These are phyloP conservation scores for Chernovozyma aurita DNA, from an alignment of 1,139 yeast species.

Conservation along the genomic window DNA sequence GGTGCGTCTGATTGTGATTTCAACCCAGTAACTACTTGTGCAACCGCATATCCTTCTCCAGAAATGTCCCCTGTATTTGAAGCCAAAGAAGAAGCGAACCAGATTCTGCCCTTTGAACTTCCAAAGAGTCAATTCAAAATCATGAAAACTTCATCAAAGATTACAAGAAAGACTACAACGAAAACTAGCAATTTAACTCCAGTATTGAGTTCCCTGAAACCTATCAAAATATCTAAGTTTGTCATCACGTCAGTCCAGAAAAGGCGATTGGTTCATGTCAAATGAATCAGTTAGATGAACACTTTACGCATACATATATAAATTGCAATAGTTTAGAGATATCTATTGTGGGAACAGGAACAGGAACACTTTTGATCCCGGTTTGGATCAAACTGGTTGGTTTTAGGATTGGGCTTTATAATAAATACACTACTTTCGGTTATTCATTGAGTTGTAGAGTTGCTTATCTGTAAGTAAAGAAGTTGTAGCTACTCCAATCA, in stretches of 20 bases:
- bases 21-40: background rate
- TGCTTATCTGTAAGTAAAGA: too few species aligned
- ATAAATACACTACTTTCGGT: too few species aligned
- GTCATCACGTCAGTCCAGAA: slow-evolving; percentile 10
- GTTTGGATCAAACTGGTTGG: too few species aligned
- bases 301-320: too few species aligned
- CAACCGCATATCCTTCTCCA: slow-evolving; percentile 7
- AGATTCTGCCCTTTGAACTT: slow-evolving; percentile 7
- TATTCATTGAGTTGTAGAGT: too few species aligned
- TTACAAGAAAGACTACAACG: background rate
- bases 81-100: slow-evolving; percentile 5
- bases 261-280: slow-evolving; percentile 9
- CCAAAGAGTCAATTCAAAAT: slow-evolving; percentile 6
- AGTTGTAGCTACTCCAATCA: too few species aligned
- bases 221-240: slow-evolving; percentile 4
- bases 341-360: too few species aligned
- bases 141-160: slow-evolving; percentile 6
- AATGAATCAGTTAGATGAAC: slow-evolving; percentile 4
- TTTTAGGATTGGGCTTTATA: too few species aligned
- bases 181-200: too few species aligned
- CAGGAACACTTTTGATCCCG: too few species aligned
- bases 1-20: slow-evolving; percentile 2
- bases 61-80: slow-evolving; percentile 6
- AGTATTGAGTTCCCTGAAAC: too few species aligned
- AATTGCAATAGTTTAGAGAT: too few species aligned